phyloP scores from a whole-genome alignment of 495 filamentous ascomycete species.

The Tricharina praecox region DNA sequence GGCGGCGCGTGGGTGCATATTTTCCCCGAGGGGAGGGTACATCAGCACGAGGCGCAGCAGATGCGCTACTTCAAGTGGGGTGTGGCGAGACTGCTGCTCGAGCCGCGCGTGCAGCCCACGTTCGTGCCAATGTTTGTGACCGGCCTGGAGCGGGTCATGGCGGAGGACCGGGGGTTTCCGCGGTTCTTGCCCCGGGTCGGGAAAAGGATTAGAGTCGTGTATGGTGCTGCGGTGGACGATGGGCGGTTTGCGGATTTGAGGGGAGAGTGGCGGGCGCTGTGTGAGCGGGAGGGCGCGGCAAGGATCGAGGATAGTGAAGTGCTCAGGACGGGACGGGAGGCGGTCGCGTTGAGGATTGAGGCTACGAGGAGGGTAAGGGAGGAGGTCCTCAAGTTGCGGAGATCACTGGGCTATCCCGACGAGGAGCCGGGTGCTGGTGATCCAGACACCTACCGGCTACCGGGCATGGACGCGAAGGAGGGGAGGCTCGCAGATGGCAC shows the following conservation, averaged over 20 bases:
- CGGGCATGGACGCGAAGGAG: conserved; percentile 36
- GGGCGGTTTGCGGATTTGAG: conserved; percentile 49
- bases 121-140: conserved; percentile 90
- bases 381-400: conserved; percentile 61
- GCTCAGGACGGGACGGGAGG: conserved; percentile 54
- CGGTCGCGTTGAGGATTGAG: conserved; percentile 62
- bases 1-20: conserved; percentile 64
- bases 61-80: conserved; percentile 99
- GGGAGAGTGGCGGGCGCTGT: conserved; percentile 48
- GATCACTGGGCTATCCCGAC: conserved; percentile 51
- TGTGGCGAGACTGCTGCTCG: conserved; percentile 70
- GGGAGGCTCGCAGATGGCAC: conserved; percentile 49
- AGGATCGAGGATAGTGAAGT: conserved; percentile 45
- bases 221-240: conserved; percentile 46
- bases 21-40: conserved; percentile 85
- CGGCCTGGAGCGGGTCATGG: conserved; percentile 70
- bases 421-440: conserved; percentile 55
- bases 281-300: conserved; percentile 28
- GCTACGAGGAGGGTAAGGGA: conserved; percentile 59
- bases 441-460: conserved; percentile 45
- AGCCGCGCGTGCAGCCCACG: conserved; percentile 63
- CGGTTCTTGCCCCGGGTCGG: conserved; percentile 61
- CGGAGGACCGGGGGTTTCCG: conserved; percentile 60
- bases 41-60: conserved; percentile 60
- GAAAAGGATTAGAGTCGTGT: conserved; percentile 54